Conservation (phyloP, 2,329 filamentous ascomycete genomes). For the Aspergillus sp. region DNA sequence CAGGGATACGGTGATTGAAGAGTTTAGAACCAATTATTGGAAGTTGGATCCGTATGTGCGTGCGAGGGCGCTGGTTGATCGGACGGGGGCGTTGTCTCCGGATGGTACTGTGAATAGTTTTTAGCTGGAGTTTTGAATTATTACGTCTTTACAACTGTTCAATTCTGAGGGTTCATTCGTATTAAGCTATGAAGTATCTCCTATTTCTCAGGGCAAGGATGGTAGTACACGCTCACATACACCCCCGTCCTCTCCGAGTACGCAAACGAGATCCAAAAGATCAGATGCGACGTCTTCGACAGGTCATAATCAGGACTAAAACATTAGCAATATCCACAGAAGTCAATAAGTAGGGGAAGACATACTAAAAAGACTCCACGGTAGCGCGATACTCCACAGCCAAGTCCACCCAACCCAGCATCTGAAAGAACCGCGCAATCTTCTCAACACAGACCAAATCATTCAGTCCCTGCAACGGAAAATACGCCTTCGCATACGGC, state of each 20-base stretch:
- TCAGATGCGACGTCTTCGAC: not conserved
- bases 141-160: no score
- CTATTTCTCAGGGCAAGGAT: not conserved
- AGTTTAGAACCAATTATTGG: no score
- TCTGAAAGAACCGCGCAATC: not conserved
- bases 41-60: no score
- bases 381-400: not conserved
- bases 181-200: no score
- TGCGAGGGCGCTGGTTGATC: no score
- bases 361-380: not conserved
- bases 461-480: conserved; percentile 1
- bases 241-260: conserved; percentile 4
- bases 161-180: no score
- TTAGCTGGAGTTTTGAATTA: no score
- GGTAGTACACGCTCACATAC: conserved; percentile 9
- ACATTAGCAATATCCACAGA: not conserved
- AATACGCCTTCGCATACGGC: conserved; percentile 1
- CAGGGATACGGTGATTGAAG: no score
- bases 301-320: conserved; percentile 1
- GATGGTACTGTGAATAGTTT: no score
- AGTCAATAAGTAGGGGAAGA: no score
- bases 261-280: conserved; percentile 6
- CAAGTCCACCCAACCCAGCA: not conserved
- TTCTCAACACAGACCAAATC: not conserved
- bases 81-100: no score